These are phyloP conservation scores for Mucor indicus DNA, from an alignment of 371 early-diverging fungal genomes.

Conservation along the genomic window DNA sequence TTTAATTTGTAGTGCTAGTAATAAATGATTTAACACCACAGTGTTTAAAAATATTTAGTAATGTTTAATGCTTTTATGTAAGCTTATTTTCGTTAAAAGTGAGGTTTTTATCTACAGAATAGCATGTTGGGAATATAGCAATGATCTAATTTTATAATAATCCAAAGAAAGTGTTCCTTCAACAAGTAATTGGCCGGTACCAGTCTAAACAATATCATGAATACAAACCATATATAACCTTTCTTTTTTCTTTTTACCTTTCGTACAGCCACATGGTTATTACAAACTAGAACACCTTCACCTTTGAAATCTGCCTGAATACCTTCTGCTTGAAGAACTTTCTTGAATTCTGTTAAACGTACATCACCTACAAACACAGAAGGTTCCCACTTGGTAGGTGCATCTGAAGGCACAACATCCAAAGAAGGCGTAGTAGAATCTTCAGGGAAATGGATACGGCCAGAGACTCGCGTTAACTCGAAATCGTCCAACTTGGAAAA, in stretches of 20 bases:
- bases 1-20: too few species aligned
- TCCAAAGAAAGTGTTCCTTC: slow-evolving; percentile 59
- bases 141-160: slow-evolving; percentile 59
- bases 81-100: too few species aligned
- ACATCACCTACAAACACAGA: slow-evolving; percentile 87
- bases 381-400: slow-evolving; percentile 42
- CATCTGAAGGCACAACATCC: slow-evolving; percentile 61
- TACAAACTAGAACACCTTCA: slow-evolving; percentile 84
- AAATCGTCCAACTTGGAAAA: slow-evolving; percentile 76
- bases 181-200: slow-evolving; percentile 52
- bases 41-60: too few species aligned
- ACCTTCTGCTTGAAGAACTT: slow-evolving; percentile 69
- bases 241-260: slow-evolving; percentile 37
- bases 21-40: too few species aligned
- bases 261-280: slow-evolving; percentile 71
- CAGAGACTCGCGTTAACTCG: slow-evolving; percentile 72
- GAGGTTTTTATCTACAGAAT: slow-evolving; percentile 46
- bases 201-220: slow-evolving; percentile 27
- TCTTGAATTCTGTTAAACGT: slow-evolving; percentile 77
- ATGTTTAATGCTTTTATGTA: too few species aligned
- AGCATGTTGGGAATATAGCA: slow-evolving; percentile 65
- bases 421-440: slow-evolving; percentile 75
- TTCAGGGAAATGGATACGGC: slow-evolving; percentile 65
- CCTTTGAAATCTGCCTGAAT: slow-evolving; percentile 79
- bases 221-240: not conserved